Conservation (phyloP, 2,329 filamentous ascomycete species). For the Talaromyces marneffei region DNA sequence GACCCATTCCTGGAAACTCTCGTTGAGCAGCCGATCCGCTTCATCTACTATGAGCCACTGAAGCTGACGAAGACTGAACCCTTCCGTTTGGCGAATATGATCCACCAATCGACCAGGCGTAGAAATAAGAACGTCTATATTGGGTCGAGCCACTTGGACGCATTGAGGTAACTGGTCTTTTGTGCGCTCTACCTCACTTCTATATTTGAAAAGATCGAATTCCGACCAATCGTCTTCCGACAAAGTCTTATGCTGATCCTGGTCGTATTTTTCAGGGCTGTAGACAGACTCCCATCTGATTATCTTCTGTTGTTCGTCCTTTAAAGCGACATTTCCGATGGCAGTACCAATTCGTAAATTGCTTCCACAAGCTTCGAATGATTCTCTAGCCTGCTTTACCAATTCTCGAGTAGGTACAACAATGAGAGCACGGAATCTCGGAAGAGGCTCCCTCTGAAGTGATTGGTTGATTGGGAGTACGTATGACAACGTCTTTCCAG, state of each 20-base stretch:
- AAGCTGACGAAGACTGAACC: conserved; percentile 71
- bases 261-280: conserved; percentile 56
- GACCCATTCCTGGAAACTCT: conserved; percentile 91
- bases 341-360: conserved; percentile 74
- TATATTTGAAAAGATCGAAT: conserved; percentile 42
- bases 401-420: conserved; percentile 88
- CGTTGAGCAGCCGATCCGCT: conserved; percentile 82
- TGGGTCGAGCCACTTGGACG: conserved; percentile 60
- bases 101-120: conserved; percentile 90
- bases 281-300: conserved; percentile 63
- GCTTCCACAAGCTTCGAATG: conserved; percentile 66
- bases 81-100: conserved; percentile 75
- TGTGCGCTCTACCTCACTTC: conserved; percentile 38
- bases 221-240: conserved; percentile 44
- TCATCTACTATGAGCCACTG: conserved; percentile 91
- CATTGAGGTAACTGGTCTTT: conserved; percentile 52
- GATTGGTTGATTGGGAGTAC: conserved; percentile 77
- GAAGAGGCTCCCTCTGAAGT: conserved; percentile 59
- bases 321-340: conserved; percentile 71
- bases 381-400: conserved; percentile 76
- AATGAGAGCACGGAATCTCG: conserved; percentile 69
- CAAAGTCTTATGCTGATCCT: conserved; percentile 39
- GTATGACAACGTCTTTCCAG: conserved; percentile 91
- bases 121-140: conserved; percentile 81
- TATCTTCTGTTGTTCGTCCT: conserved; percentile 56